These are phyloP conservation scores for Polyporus arcularius DNA, from an alignment of 768 basidiomycete genomes.

Conservation along the genomic window DNA sequence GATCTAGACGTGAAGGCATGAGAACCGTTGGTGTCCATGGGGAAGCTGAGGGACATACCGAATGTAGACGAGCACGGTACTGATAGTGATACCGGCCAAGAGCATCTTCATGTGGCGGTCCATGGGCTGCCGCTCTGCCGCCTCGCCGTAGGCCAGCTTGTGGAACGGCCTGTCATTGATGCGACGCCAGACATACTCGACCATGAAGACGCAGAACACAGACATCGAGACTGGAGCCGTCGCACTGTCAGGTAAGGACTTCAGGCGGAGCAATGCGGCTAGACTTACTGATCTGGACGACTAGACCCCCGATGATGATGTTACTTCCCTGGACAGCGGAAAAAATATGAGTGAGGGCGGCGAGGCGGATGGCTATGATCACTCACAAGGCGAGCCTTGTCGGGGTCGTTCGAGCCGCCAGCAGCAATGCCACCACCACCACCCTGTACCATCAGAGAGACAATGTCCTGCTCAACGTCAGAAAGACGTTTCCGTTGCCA, in stretches of 20 bases:
- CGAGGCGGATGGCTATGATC: neutral
- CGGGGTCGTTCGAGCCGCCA: conserved; percentile 11
- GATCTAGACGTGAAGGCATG: conserved; percentile 34
- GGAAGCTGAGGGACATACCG: conserved; percentile 23
- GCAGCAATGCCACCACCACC: conserved; percentile 38
- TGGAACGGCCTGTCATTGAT: conserved; percentile 38
- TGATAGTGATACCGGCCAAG: conserved; percentile 26
- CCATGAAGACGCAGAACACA: conserved; percentile 42
- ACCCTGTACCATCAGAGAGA: conserved; percentile 42
- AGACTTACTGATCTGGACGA: conserved; percentile 30
- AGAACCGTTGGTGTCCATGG: neutral
- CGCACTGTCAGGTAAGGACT: neutral
- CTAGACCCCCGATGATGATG: conserved; percentile 33
- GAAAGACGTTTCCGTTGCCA: neutral
- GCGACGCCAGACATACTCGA: conserved; percentile 48
- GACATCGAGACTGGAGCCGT: conserved; percentile 39
- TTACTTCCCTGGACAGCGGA: conserved; percentile 24
- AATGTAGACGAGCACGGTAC: conserved; percentile 29
- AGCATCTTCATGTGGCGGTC: conserved; percentile 28
- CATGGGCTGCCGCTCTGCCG: conserved; percentile 1
- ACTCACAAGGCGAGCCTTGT: conserved; percentile 16
- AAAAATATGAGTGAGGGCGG: neutral
- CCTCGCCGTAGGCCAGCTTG: conserved; percentile 2
- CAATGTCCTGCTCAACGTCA: conserved; percentile 32
- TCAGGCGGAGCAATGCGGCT: neutral